phyloP scores from a whole-genome alignment of 768 basidiomycete species.

The Termitomyces bulborhizus region DNA sequence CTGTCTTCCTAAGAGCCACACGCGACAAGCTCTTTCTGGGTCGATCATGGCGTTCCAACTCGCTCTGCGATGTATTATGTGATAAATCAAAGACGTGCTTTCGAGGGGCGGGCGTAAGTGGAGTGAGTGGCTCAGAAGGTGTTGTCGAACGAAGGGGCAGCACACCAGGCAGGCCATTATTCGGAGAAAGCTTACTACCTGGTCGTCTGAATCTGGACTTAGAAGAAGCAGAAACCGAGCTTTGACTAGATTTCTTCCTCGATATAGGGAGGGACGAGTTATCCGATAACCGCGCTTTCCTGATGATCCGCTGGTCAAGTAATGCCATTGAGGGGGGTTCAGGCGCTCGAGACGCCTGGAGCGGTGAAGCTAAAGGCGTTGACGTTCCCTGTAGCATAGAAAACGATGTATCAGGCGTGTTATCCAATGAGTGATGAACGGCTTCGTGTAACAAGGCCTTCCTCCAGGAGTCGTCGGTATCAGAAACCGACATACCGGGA shows the following conservation, averaged over 20 bases:
- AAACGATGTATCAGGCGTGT: conserved; percentile 38
- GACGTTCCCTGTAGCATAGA: conserved; percentile 29
- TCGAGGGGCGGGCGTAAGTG: conserved; percentile 63
- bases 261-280: conserved; percentile 16
- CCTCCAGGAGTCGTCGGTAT: conserved; percentile 67
- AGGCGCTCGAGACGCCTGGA: conserved; percentile 5
- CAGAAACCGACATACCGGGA: conserved; percentile 49
- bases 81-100: conserved; percentile 40
- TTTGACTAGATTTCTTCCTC: conserved; percentile 23
- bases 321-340: conserved; percentile 23
- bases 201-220: conserved; percentile 22
- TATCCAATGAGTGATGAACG: conserved; percentile 67
- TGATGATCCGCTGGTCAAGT: conserved; percentile 40
- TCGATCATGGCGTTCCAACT: conserved; percentile 23
- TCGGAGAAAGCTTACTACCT: conserved; percentile 15
- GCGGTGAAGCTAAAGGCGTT: conserved; percentile 34
- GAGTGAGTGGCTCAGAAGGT: conserved; percentile 51
- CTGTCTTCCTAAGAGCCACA: conserved; percentile 34
- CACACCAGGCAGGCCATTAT: conserved; percentile 25
- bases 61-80: conserved; percentile 55
- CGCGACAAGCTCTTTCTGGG: neutral
- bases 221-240: conserved; percentile 18
- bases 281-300: conserved; percentile 23
- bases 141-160: conserved; percentile 58
- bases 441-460: conserved; percentile 72